Percentiles rank a stretch among this genome's conserved stretches.
phyloP scores from a whole-genome alignment of 495 filamentous ascomycete genomes.

The Mycothermus thermophilus region DNA sequence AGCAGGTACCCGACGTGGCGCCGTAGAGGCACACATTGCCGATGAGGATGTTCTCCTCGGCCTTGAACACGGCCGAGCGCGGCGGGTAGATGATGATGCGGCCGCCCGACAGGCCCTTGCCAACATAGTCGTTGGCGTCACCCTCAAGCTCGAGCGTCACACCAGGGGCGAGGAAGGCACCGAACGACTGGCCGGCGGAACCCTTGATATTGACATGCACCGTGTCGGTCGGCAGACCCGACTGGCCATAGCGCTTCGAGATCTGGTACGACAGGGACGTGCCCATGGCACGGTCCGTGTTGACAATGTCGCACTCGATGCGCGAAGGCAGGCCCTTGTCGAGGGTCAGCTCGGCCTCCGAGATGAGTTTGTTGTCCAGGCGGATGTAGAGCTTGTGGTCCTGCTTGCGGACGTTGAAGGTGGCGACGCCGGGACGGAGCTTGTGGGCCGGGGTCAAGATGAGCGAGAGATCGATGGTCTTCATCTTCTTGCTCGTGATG shows the following conservation, averaged over 20 bases:
- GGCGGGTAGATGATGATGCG: constrained; percentile 95
- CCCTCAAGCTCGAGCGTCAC: constrained; percentile 95
- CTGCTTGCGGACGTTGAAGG: constrained; percentile 98
- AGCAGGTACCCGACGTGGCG: constrained; percentile 83
- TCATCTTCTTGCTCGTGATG: constrained; percentile 73
- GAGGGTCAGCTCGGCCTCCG: constrained; percentile 89
- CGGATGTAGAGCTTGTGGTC: constrained; percentile 88
- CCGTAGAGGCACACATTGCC: constrained; percentile 98
- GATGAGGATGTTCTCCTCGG: constrained; percentile 93
- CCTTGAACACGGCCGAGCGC: constrained; percentile 84
- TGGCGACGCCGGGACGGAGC: constrained; percentile 89
- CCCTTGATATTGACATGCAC: constrained; percentile 97
- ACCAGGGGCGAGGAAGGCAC: constrained; percentile 87
- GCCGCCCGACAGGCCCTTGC: constrained; percentile 93
- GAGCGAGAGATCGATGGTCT: constrained; percentile 86
- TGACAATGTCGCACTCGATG: constrained; percentile 96
- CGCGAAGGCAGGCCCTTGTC: constrained; percentile 92
- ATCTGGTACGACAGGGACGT: constrained; percentile 95
- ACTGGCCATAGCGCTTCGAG: constrained; percentile 82
- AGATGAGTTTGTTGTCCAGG: constrained; percentile 96
- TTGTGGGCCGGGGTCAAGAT: constrained; percentile 95
- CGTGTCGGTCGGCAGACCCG: constrained; percentile 82
- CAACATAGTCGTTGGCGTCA: constrained; percentile 96
- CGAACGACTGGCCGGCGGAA: constrained; percentile 97
- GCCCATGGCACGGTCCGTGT: constrained; percentile 91